Evolutionary conservation across 2,329 filamentous ascomycete species (phyloP), one percentile per base, ranked within the genome.

Genomic region (Chaetomiaceae sp.): DNA sequence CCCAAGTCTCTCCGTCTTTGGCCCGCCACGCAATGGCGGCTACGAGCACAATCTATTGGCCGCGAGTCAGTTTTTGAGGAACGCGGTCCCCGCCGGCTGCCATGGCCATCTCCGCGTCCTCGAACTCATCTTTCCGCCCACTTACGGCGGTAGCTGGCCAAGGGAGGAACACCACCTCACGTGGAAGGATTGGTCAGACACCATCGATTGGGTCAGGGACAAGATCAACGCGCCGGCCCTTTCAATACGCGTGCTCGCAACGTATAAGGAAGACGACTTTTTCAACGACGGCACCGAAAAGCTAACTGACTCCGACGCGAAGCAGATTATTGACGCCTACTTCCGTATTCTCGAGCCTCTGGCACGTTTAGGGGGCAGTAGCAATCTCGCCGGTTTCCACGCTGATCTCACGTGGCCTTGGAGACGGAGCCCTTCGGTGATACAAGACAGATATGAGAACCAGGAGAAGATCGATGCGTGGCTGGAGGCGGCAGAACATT

Each of bases 81-180:
- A 52, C 2, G 38, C 48, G 3, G 37, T 55, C n/a, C 48, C 53
- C 10, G 18, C 21, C 42, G 10, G 36, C 38, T 55, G 32, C 25
- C 32, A 51, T 8, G 2, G 29, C 32, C 16, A 43, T n/a, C 43
- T 53, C 13, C 37, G 50, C 9, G 43, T 37, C 5, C 50, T 48
- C 32, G 44, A 53, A 45, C 25, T 55, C n/a, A 9, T 48, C 13
- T 55, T 55, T 21, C 48, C 48, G 2, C 42, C 43, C 11, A 48
- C 51, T 32, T 18, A n/a, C 14, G 25, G 8, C 1, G 5, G 8
- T n/a, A 20, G 5, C 18, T 48, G 53, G 48, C 48, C 32, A 1
- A 27, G 13, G 13, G 7, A 4, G 18, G 53, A n/a, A 16, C 27
- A 48, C n/a, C 34, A 37, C 10, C 48, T 37, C 13, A 9, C 51